Percentiles rank a stretch among this genome's conserved stretches.
These are phyloP conservation scores for Pseudogymnoascus sp. DNA, from an alignment of 2,329 filamentous ascomycete genomes.

Conservation along the genomic window DNA sequence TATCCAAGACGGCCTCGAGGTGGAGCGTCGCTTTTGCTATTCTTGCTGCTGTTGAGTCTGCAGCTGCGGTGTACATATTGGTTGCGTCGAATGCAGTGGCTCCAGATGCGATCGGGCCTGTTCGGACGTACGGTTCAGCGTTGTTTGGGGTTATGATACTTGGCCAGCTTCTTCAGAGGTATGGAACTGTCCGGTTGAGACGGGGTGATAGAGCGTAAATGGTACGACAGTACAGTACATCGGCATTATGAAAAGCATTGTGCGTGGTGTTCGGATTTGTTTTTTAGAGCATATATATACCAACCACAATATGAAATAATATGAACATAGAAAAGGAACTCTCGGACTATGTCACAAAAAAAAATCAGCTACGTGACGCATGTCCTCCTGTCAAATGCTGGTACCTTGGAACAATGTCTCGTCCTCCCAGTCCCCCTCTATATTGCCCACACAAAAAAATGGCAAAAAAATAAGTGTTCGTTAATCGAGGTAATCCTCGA, in stretches of 20 bases:
- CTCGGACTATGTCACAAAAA: background rate
- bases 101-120: background rate
- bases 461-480: constrained; percentile 12
- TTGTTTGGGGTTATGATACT: background rate
- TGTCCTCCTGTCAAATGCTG: background rate
- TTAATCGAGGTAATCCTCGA: constrained; percentile 12
- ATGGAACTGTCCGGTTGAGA: background rate
- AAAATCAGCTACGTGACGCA: background rate
- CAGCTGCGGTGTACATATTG: background rate
- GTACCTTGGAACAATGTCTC: background rate
- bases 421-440: background rate
- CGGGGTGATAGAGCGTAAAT: background rate
- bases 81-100: background rate
- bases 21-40: background rate
- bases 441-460: background rate
- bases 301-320: background rate
- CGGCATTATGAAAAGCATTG: background rate
- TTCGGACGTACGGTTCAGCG: background rate
- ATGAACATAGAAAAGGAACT: background rate
- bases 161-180: background rate
- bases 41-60: background rate
- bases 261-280: constrained; percentile 3
- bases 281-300: constrained; percentile 9
- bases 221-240: background rate
- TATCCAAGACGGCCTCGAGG: background rate